phyloP scores from a whole-genome alignment of 148 eudicot genomes.

The Hydrangea macrophylla region DNA sequence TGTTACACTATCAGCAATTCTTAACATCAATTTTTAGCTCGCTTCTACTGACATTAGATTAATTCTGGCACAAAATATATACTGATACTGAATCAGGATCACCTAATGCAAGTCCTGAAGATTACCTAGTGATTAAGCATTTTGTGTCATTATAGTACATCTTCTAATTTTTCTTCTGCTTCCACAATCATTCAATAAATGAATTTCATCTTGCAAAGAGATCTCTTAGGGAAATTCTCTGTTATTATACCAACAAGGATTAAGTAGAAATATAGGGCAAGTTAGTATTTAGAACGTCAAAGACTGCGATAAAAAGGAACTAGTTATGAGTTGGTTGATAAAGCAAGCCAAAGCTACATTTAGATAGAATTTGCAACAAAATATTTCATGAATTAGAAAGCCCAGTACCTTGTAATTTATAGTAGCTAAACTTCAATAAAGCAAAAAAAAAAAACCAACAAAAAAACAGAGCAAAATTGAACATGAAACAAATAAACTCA shows the following conservation, averaged over 20 bases:
- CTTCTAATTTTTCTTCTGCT: neutral
- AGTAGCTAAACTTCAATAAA: too few relatives aligned
- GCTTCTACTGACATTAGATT: neutral
- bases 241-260: neutral
- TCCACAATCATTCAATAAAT: too few relatives aligned
- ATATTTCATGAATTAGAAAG: too few relatives aligned
- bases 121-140: neutral
- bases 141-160: neutral
- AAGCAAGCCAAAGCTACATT: too few relatives aligned
- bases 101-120: neutral
- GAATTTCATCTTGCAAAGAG: neutral
- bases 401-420: too few relatives aligned
- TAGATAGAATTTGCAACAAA: too few relatives aligned
- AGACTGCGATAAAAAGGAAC: neutral
- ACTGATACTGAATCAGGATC: too few relatives aligned
- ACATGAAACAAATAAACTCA: too few relatives aligned
- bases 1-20: neutral
- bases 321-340: too few relatives aligned
- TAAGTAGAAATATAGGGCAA: neutral
- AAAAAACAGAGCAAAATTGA: too few relatives aligned
- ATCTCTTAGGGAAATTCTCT: neutral
- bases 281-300: neutral
- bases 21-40: neutral
- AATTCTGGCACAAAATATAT: too few relatives aligned
- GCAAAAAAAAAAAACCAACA: too few relatives aligned